Conservation (phyloP, 2,329 filamentous ascomycete genomes). For the Apiospora aurea region DNA sequence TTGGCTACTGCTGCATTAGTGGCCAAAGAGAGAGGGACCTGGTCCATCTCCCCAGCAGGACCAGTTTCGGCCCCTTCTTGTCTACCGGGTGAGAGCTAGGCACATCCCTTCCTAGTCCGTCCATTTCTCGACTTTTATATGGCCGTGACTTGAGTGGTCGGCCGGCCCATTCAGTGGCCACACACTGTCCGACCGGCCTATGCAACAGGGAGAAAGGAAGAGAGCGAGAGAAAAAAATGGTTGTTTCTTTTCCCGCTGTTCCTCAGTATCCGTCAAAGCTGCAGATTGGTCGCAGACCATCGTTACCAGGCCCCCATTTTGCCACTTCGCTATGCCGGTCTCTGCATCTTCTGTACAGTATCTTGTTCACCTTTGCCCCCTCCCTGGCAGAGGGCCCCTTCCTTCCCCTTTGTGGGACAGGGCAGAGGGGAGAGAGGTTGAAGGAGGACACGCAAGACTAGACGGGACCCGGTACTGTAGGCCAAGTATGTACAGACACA, state of each 20-base stretch:
- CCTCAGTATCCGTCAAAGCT: constrained; percentile 39
- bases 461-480: constrained; percentile 11
- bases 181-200: constrained; percentile 25
- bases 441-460: constrained; percentile 17
- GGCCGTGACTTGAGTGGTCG: constrained; percentile 37
- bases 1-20: constrained; percentile 49
- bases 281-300: constrained; percentile 49
- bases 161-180: constrained; percentile 31
- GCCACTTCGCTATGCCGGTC: constrained; percentile 52
- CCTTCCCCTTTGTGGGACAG: constrained; percentile 8
- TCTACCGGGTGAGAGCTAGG: constrained; percentile 43
- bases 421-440: constrained; percentile 19
- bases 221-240: not conserved
- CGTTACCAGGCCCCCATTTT: constrained; percentile 48
- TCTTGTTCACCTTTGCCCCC: constrained; percentile 38
- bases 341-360: constrained; percentile 46
- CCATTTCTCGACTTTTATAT: constrained; percentile 21
- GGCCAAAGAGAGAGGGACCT: constrained; percentile 41
- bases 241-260: constrained; percentile 32
- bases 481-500: constrained; percentile 1
- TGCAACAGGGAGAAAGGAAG: not conserved
- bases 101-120: constrained; percentile 43
- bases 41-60: constrained; percentile 5
- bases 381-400: constrained; percentile 3
- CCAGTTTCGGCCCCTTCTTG: constrained; percentile 28